phyloP scores from a whole-genome alignment of 1,284 basidiomycete genomes.

The Cutaneotrichosporon sp. region DNA sequence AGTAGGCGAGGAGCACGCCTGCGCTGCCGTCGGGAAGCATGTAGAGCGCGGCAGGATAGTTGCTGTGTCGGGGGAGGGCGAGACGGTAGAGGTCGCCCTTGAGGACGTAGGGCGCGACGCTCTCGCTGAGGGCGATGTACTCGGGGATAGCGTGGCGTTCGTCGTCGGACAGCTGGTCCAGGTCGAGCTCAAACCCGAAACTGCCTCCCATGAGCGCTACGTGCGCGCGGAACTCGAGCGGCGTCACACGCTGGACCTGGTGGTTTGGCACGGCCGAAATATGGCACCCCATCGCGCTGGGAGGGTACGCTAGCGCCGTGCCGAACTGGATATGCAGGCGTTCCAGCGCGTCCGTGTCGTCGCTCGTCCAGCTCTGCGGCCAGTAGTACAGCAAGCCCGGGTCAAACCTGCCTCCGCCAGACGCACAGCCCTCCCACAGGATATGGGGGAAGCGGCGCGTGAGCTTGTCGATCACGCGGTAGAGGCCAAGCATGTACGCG shows the following conservation, averaged over 20 bases:
- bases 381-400: constrained; percentile 32
- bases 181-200: constrained; percentile 37
- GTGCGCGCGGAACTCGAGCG: constrained; percentile 35
- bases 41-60: constrained; percentile 31
- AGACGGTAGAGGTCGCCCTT: constrained; percentile 29
- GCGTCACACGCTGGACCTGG: constrained; percentile 24
- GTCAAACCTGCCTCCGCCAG: constrained; percentile 36
- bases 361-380: constrained; percentile 32
- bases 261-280: constrained; percentile 33
- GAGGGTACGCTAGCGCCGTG: constrained; percentile 28
- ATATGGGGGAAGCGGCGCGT: constrained; percentile 29
- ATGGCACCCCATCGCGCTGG: constrained; percentile 29
- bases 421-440: constrained; percentile 36
- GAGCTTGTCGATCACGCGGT: constrained; percentile 27
- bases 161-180: constrained; percentile 14
- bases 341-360: constrained; percentile 34
- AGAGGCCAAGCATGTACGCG: constrained; percentile 34
- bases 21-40: constrained; percentile 5
- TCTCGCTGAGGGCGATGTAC: constrained; percentile 19
- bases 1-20: constrained; percentile 14
- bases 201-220: constrained; percentile 39
- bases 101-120: constrained; percentile 25
- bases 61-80: constrained; percentile 16
- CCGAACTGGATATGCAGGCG: constrained; percentile 35
- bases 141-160: constrained; percentile 20